Conservation (phyloP, 768 basidiomycete genomes). For the Termitomyces sp. region DNA sequence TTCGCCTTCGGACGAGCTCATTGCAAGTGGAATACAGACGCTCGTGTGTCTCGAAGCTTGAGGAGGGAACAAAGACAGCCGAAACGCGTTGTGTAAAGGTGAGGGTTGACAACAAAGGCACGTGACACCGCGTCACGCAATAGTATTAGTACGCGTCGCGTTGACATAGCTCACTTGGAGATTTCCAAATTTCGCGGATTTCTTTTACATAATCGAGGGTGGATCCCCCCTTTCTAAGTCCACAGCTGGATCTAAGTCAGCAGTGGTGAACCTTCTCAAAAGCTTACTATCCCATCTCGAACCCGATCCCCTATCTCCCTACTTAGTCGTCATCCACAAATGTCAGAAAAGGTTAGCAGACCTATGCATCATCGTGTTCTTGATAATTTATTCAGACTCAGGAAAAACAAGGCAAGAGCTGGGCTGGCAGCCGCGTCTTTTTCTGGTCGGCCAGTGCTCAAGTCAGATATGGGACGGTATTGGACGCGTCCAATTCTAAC, state of each 20-base stretch:
- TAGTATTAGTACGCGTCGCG: conserved; percentile 2
- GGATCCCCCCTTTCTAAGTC: background rate
- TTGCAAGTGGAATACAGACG: conserved; percentile 21
- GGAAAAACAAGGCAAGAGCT: conserved; percentile 8
- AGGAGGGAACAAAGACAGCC: conserved; percentile 1
- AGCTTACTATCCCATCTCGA: background rate
- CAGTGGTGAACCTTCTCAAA: background rate
- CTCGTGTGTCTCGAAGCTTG: background rate
- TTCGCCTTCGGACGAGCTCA: conserved; percentile 77
- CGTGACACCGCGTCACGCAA: conserved; percentile 3
- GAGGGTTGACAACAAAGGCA: conserved; percentile 8
- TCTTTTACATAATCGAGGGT: conserved; percentile 11
- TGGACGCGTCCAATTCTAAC: conserved; percentile 11
- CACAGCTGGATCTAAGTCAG: too few relatives aligned
- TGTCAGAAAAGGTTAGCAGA: conserved; percentile 3
- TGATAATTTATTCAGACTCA: background rate
- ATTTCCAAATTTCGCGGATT: background rate
- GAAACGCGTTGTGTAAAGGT: background rate
- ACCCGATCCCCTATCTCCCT: background rate
- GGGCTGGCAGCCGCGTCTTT: conserved; percentile 20
- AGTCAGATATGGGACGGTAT: conserved; percentile 21
- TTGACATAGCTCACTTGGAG: too few relatives aligned
- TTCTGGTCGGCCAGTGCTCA: conserved; percentile 20
- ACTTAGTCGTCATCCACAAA: background rate
- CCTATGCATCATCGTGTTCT: background rate